phyloP scores from a whole-genome alignment of 2,329 filamentous ascomycete species.

The Keithomyces neogunnii region DNA sequence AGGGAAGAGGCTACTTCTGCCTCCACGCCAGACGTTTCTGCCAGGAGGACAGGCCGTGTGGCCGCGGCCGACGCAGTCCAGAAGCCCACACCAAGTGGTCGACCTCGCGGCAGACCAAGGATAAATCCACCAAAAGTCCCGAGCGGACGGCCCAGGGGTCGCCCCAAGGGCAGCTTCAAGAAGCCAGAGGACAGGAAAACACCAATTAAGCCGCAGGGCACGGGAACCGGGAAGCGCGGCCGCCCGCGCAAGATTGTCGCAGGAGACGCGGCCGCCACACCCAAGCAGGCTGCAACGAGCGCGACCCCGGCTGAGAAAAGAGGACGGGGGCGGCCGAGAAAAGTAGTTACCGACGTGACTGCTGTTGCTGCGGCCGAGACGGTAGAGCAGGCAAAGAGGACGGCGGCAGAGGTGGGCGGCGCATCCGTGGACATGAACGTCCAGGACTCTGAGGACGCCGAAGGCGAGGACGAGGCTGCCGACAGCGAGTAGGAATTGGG shows the following conservation, averaged over 20 bases:
- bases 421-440: not conserved
- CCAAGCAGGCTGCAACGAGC: not conserved
- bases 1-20: constrained; percentile 17
- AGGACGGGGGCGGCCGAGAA: constrained; percentile 6
- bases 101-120: constrained; percentile 35
- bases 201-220: constrained; percentile 8
- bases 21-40: not conserved
- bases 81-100: constrained; percentile 29
- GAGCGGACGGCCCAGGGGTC: constrained; percentile 38
- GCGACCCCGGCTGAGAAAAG: not conserved
- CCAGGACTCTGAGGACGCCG: constrained; percentile 10
- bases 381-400: not conserved
- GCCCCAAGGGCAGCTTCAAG: constrained; percentile 33
- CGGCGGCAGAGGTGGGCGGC: not conserved
- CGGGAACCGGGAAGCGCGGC: constrained; percentile 16
- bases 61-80: constrained; percentile 30
- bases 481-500: constrained; percentile 10
- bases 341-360: not conserved
- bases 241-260: constrained; percentile 19
- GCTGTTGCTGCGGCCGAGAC: not conserved
- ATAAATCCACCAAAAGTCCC: constrained; percentile 25
- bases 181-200: constrained; percentile 14
- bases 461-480: constrained; percentile 16
- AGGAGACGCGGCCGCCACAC: constrained; percentile 4
- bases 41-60: constrained; percentile 19